Evolutionary conservation across 2,329 filamentous ascomycete species (phyloP), one percentile per base, ranked within the genome.

Genomic region (Didymosphaeria variabile): DNA sequence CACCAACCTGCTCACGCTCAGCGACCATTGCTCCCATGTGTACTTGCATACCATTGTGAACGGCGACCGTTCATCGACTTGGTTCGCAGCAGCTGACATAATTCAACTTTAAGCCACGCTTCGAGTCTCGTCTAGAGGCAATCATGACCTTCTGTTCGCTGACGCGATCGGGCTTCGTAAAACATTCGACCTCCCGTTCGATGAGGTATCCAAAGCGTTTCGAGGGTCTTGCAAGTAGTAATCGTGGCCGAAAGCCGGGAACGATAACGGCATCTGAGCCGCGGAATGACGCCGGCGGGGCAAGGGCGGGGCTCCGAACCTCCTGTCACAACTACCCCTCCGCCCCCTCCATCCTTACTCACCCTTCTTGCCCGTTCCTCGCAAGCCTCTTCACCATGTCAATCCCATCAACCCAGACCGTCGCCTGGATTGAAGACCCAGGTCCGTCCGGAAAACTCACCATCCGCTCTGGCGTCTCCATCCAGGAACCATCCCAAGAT

Each of bases 341-440:
- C 32, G n/a, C 13, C 46, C 50, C 42, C 15, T 29, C 38, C n/a
- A 29, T 31, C 23, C 29, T 44, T 51, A 58, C 29, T 45, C 46
- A 38, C 56, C 29, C 47, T 13, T 34, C 32, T 23, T 42, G 8
- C 31, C 9, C 36, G 6, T 17, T 52, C n/a, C 34, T 26, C 17
- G 15, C 26, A 46, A 45, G 3, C 42, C 8, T 6, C 21, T 40
- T 40, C 49, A 63, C 23, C 9, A 63, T 63, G 61, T 36, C 51
- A 12, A 53, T 78, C 21, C 75, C 76, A 12, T 62, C 65, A 5
- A 72, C 69, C 0, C 78, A 80, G 51, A 79, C 66, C 0, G 75
- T 72, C 10, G 77, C 71, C 23, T 78, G 77, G 75, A 74, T 81
- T 38, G 72, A 79, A 17, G 67, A 71, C 46, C 77, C 79, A 0